Evolutionary conservation across 1,284 basidiomycete genomes (phyloP), one percentile per base, ranked within the genome.

Genomic region (Melampsora larici-populina): DNA sequence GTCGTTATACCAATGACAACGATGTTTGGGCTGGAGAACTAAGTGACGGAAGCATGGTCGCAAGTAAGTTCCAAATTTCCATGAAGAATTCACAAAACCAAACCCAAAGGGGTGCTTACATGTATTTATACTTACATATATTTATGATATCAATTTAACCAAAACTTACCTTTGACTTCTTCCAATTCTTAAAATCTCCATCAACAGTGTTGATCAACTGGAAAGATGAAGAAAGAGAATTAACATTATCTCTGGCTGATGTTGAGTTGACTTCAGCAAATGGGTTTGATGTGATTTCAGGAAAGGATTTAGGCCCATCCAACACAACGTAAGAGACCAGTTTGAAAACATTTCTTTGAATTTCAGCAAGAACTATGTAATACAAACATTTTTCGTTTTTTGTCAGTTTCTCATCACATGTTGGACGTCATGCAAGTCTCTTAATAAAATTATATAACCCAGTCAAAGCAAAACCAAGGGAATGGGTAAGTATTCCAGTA

Each of bases 21-120:
- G 75, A 78, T 70, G 49, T 78, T 48, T 78, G 75, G 75, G 51
- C 55, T 31, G 75, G 67, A 15, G 65, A 66, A n/a, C 26, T 78
- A 9, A 48, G 31, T 26, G 68, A 78, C 65, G 68, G 68, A 36
- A 78, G 75, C 29, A 70, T 46, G 48, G 68, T 70, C 62, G 75
- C 75, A 70, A 62, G 75, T 78, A 33, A 48, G 48, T 40, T 24
- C 29, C 15, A 48, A n/a, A 9, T 75, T 43, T 43, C 13, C 6
- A 13, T 43, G 5, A 9, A 8, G 6, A 8, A 8, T 43, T 11
- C 40, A 11, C 40, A 7, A 43, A 43, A 9, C 11, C 11, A 43
- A 43, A 43, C 11, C 11, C 40, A 43, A 36, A 36, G 36, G 36
- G 36, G 9, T 36, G 36, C 36, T 36, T 9, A n/a, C n/a, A n/a